Percentiles rank a stretch among this genome's conserved stretches.
phyloP scores from a whole-genome alignment of 164 flowering plant genomes.

The Berberis vulgaris region DNA sequence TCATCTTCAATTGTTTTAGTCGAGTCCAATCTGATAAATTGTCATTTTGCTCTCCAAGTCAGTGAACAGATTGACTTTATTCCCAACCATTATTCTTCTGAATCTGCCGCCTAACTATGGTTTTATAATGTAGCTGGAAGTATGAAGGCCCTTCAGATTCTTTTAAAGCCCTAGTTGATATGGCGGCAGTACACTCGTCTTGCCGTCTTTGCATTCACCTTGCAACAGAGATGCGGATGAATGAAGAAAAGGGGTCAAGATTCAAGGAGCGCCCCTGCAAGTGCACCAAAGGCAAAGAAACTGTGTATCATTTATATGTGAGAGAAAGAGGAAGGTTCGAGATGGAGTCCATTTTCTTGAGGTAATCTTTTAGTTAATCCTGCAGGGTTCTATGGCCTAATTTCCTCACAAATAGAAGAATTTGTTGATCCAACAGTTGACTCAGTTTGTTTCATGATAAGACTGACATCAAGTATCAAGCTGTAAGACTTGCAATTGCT shows the following conservation, averaged over 20 bases:
- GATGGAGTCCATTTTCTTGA: constrained; percentile 80
- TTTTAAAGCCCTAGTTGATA: constrained; percentile 95
- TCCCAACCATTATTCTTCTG: background rate
- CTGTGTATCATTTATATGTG: constrained; percentile 72
- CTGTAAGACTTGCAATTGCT: no score
- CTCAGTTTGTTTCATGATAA: no score
- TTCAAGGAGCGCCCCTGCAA: constrained; percentile 82
- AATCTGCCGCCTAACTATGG: background rate
- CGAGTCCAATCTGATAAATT: background rate
- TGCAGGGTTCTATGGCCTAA: background rate
- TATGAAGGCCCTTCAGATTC: constrained; percentile 94
- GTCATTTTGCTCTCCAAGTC: background rate
- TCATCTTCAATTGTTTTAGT: background rate
- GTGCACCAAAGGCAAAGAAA: constrained; percentile 61
- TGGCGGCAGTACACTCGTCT: constrained; percentile 98
- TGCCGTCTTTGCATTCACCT: constrained; percentile 95
- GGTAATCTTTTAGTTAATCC: constrained; percentile 31
- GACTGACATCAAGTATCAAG: no score
- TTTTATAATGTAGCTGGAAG: constrained; percentile 62
- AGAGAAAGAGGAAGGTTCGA: constrained; percentile 94
- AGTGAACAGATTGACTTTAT: background rate
- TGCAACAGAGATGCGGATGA: constrained; percentile 59
- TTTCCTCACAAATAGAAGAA: no score
- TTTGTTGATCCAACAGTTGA: no score
- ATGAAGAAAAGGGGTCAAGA: constrained; percentile 48